Conservation (phyloP, 1,139 yeast genomes). For the Geotrichum citri-aurantii region DNA sequence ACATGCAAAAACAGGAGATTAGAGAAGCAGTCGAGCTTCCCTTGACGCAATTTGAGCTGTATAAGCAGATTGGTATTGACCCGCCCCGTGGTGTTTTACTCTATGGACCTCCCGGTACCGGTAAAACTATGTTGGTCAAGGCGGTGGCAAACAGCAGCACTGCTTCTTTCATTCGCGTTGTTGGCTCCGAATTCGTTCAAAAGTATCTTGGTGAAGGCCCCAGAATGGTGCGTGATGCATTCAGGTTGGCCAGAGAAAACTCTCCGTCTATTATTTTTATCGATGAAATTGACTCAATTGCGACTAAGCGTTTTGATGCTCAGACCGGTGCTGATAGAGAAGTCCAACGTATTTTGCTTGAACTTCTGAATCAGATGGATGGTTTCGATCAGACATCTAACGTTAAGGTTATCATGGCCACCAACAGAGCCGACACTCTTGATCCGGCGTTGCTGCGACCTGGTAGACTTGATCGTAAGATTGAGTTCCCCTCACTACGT, state of each 20-base stretch:
- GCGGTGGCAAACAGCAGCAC: conserved; percentile 97
- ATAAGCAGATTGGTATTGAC: conserved; percentile 96
- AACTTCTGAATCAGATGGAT: conserved; percentile 96
- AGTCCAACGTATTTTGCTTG: conserved; percentile 95
- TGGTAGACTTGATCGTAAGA: conserved; percentile 96
- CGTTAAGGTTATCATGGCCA: conserved; percentile 98
- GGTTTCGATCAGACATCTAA: conserved; percentile 95
- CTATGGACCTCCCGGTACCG: conserved; percentile 99
- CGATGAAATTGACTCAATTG: conserved; percentile 98
- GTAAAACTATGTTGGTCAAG: conserved; percentile 97
- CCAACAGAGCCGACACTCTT: conserved; percentile 94
- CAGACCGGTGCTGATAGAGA: conserved; percentile 99
- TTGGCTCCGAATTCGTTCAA: conserved; percentile 97
- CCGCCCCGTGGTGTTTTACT: conserved; percentile 97
- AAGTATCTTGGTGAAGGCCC: conserved; percentile 99
- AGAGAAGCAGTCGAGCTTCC: conserved; percentile 98
- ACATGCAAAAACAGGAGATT: conserved; percentile 98
- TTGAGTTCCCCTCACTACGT: conserved; percentile 90
- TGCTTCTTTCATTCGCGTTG: conserved; percentile 92
- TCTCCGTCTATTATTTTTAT: conserved; percentile 94
- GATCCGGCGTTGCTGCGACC: conserved; percentile 98
- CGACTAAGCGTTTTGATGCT: conserved; percentile 98
- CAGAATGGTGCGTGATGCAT: conserved; percentile 98
- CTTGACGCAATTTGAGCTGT: conserved; percentile 89
- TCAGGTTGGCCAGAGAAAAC: conserved; percentile 93